Base-by-base conservation (phyloP, 257 asterid species). In the Solanum ossicruentum region DNA sequence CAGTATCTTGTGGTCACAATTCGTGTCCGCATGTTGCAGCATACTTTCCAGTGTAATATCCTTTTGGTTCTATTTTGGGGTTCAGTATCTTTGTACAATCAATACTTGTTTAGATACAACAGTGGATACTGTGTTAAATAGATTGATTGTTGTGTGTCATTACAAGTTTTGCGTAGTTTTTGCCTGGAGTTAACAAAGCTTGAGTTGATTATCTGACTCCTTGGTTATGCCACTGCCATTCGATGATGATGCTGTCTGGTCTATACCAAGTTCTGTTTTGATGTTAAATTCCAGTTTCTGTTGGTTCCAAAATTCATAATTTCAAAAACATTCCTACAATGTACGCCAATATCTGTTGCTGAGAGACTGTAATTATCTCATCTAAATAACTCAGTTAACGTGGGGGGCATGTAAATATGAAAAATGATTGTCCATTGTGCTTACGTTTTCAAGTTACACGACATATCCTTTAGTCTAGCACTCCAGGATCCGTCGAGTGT, bases 31-130 rank as follows among this genome's bases (percentile, higher is more conserved):
- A 87, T 69, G 88, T 89, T 89, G 69, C 54, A 84, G 71, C 49
- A 88, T 75, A 75, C 87, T 86, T 82, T 75, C 72, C 82, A 83
- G 87, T 79, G 90, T 91, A 92, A 86, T 85, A 87, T 87, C 86
- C 15, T 79, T 69, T 85, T 73, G 77, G 55, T 32, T 61, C 72
- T 47, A 55, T 70, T 85, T 84, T 26, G 12, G 18, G 63, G 78
- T 83, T 81, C 78, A 63, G 85, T 81, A 86, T 84, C 70, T 70
- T 84, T 83, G 90, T 91, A 85, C 85, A 82, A 70, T 58, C 45
- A 18, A 26, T 88, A 86, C 82, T 85, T 82, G 84, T 77, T 61
- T 89, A 91, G 84, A 84, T 88, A 87, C 89, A 84, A 49, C 85
- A 70, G 71, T 45, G 80, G 84, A 81, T 80, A 88, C 81, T 73